Evolutionary conservation across 2,329 filamentous ascomycete genomes (phyloP).

Genomic region (Alternaria longipes): DNA sequence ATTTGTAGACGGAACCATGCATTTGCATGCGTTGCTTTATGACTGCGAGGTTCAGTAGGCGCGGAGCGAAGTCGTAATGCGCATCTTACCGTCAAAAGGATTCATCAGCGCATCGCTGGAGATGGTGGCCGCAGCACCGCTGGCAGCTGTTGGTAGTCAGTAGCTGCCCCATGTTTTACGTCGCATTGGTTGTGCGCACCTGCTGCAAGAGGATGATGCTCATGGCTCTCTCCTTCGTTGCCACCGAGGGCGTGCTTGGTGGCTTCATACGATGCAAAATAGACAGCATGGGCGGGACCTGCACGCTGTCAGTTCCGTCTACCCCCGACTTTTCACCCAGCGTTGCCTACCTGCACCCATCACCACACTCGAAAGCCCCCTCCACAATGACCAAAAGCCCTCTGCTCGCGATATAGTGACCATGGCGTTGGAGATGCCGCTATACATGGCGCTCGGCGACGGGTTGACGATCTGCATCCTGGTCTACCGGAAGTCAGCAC

Average conservation of each 20-base stretch:
- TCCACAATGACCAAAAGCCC: slow-evolving; percentile 91
- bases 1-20: slow-evolving; percentile 91
- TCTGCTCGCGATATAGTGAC: slow-evolving; percentile 91
- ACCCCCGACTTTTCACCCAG: slow-evolving; percentile 1
- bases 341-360: slow-evolving; percentile 79
- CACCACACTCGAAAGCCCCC: slow-evolving; percentile 94
- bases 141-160: slow-evolving; percentile 72
- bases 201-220: slow-evolving; percentile 91
- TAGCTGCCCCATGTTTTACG: slow-evolving; percentile 11
- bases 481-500: slow-evolving; percentile 68
- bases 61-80: neutral
- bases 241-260: slow-evolving; percentile 97
- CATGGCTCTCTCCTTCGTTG: slow-evolving; percentile 83
- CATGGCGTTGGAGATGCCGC: slow-evolving; percentile 89
- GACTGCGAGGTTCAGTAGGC: slow-evolving; percentile 64
- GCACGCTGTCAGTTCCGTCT: slow-evolving; percentile 38
- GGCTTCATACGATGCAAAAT: slow-evolving; percentile 97
- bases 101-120: slow-evolving; percentile 99
- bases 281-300: slow-evolving; percentile 97
- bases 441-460: slow-evolving; percentile 80
- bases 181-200: slow-evolving; percentile 62
- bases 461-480: slow-evolving; percentile 97
- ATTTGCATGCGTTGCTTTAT: slow-evolving; percentile 99
- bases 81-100: slow-evolving; percentile 86
- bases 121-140: slow-evolving; percentile 93